phyloP scores from a whole-genome alignment of 306 rosid genomes.

The Sophora flavescens region DNA sequence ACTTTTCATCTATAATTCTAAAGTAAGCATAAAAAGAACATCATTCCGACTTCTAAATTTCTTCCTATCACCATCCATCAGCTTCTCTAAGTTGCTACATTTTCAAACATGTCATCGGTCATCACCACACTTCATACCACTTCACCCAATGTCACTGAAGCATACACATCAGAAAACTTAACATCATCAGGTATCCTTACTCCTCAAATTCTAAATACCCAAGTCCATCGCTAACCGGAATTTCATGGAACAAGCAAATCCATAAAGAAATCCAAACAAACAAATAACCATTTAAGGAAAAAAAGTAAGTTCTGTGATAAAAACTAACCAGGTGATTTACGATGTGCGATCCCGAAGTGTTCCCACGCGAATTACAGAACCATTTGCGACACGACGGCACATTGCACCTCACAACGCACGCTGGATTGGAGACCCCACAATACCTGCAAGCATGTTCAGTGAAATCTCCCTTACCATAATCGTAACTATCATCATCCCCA shows the following conservation, averaged over 20 bases:
- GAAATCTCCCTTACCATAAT: slow-evolving; percentile 90
- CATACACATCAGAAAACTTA: background rate
- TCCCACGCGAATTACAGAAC: slow-evolving; percentile 98
- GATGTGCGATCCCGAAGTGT: slow-evolving; percentile 97
- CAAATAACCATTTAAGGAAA: no score
- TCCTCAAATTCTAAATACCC: background rate
- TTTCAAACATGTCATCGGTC: slow-evolving; percentile 1
- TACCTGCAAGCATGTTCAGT: slow-evolving; percentile 96
- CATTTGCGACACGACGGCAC: slow-evolving; percentile 98
- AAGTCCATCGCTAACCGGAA: slow-evolving; percentile 31
- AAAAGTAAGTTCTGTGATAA: background rate
- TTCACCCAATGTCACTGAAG: background rate
- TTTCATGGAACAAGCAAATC: background rate
- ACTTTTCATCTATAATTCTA: slow-evolving; percentile 4
- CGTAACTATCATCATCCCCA: slow-evolving; percentile 87
- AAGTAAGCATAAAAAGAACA: slow-evolving; percentile 1
- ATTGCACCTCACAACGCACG: slow-evolving; percentile 97
- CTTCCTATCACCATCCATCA: background rate
- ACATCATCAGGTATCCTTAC: slow-evolving; percentile 4
- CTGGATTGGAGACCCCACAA: slow-evolving; percentile 97
- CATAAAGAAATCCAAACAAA: background rate
- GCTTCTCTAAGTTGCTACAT: background rate
- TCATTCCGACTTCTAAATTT: background rate
- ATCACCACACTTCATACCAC: slow-evolving; percentile 11
- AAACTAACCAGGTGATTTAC: slow-evolving; percentile 94